phyloP scores from a whole-genome alignment of 2,329 filamentous ascomycete species.

The Zalaria obscura region DNA sequence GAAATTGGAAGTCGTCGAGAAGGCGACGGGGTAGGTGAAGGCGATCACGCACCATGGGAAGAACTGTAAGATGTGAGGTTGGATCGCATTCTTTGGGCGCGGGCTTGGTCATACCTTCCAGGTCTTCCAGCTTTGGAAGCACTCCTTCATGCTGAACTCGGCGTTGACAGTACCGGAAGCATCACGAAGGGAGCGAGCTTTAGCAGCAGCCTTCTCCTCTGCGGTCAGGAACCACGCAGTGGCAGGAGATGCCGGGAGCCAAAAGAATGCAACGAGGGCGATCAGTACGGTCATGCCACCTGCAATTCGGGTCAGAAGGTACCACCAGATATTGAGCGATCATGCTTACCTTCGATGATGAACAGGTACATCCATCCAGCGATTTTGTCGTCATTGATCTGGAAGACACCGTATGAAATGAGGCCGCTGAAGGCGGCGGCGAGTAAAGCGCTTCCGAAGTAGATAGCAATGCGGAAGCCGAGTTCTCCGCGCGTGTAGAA shows the following conservation, averaged over 20 bases:
- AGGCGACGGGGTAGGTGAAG: conserved; percentile 35
- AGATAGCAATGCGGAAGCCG: conserved; percentile 29
- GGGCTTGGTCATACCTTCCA: conserved; percentile 13
- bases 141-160: conserved; percentile 25
- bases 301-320: too few species aligned
- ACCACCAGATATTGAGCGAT: conserved; percentile 5
- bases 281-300: conserved; percentile 6
- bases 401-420: conserved; percentile 31
- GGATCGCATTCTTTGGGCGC: too few species aligned
- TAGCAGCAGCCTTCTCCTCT: conserved; percentile 24
- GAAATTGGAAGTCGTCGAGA: conserved; percentile 31
- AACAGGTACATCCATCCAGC: conserved; percentile 33
- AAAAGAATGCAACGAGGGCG: conserved; percentile 17
- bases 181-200: conserved; percentile 30
- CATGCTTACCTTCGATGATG: conserved; percentile 23
- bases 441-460: conserved; percentile 28
- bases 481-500: conserved; percentile 31
- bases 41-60: conserved; percentile 30
- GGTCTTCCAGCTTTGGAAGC: conserved; percentile 28
- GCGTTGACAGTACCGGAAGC: conserved; percentile 24
- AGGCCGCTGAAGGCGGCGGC: conserved; percentile 27
- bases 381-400: conserved; percentile 31
- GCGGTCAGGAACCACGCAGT: conserved; percentile 25
- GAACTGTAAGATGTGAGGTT: conserved; percentile 11
- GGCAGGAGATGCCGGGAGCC: conserved; percentile 18